Conservation (phyloP, 2,329 filamentous ascomycete genomes). For the Alternaria sp. region DNA sequence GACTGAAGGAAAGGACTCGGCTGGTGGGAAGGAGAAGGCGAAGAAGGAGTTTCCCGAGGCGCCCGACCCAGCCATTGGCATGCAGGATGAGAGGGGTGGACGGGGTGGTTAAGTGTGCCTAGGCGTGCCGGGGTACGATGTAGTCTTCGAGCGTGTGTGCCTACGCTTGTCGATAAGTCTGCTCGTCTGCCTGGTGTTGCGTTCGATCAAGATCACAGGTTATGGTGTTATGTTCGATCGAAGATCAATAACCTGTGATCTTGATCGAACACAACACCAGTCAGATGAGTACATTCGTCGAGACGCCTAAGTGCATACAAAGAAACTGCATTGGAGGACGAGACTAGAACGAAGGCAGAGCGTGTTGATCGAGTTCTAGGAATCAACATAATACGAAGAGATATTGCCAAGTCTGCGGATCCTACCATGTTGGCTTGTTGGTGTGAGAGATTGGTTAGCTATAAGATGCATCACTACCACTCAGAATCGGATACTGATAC, state of each 20-base stretch:
- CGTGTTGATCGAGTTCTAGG: neutral
- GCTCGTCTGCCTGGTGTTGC: neutral
- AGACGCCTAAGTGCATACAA: neutral
- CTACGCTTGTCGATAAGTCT: neutral
- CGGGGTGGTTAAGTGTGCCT: slow-evolving; percentile 46
- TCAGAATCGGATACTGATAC: neutral
- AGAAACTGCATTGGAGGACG: neutral
- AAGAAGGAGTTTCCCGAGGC: slow-evolving; percentile 58
- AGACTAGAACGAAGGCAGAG: neutral
- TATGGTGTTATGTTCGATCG: too few species aligned
- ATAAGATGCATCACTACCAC: neutral
- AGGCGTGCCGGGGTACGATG: neutral
- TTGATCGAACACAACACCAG: neutral
- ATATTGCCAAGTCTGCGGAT: neutral
- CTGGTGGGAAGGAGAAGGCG: slow-evolving; percentile 47
- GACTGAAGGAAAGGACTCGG: slow-evolving; percentile 47
- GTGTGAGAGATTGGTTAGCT: neutral
- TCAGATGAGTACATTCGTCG: neutral
- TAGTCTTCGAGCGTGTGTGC: neutral
- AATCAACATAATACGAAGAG: neutral
- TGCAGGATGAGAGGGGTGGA: slow-evolving; percentile 59
- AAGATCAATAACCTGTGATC: neutral
- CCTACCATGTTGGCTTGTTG: neutral
- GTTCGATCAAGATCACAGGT: too few species aligned
- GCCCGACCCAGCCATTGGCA: slow-evolving; percentile 55